Percentiles rank a stretch among this genome's conserved stretches.
phyloP scores from a whole-genome alignment of 176 grass and related monocot genomes.

The Eleusine coracana region DNA sequence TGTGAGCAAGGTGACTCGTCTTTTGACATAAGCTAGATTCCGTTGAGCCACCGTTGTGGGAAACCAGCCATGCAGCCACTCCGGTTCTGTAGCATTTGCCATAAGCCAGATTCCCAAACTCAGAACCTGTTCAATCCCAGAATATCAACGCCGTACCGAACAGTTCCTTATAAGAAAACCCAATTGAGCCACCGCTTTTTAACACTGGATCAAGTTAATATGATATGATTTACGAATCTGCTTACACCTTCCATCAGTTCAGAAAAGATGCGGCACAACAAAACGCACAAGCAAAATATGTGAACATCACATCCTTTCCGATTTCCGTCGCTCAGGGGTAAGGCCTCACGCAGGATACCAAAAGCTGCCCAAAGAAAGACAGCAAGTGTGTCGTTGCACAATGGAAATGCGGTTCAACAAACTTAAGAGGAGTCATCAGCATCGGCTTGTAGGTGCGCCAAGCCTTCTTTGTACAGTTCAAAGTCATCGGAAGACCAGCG shows the following conservation, averaged over 20 bases:
- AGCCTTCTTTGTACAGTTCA: conserved; percentile 75
- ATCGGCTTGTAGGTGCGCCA: conserved; percentile 48
- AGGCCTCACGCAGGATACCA: not conserved
- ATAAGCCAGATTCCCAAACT: too few species aligned
- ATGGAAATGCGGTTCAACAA: not conserved
- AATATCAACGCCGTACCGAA: too few species aligned
- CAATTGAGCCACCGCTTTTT: not conserved
- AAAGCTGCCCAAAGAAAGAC: conserved; percentile 32
- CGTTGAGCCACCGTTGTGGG: too few species aligned
- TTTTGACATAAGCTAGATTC: too few species aligned
- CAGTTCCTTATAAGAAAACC: not conserved
- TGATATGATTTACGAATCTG: conserved; percentile 12
- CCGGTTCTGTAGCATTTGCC: too few species aligned
- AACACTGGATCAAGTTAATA: not conserved
- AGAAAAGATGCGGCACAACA: not conserved
- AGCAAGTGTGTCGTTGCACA: conserved; percentile 15
- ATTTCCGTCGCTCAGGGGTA: not conserved
- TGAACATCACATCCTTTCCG: conserved; percentile 7
- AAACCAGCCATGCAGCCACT: not conserved
- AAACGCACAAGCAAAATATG: not conserved
- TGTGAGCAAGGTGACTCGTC: too few species aligned
- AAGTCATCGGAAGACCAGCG: conserved; percentile 76
- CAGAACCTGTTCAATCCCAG: too few species aligned
- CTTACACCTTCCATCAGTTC: not conserved
- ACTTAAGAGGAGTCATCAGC: conserved; percentile 62